These are phyloP conservation scores for Verbascum thapsus DNA, from an alignment of 257 asterid species.

Conservation along the genomic window DNA sequence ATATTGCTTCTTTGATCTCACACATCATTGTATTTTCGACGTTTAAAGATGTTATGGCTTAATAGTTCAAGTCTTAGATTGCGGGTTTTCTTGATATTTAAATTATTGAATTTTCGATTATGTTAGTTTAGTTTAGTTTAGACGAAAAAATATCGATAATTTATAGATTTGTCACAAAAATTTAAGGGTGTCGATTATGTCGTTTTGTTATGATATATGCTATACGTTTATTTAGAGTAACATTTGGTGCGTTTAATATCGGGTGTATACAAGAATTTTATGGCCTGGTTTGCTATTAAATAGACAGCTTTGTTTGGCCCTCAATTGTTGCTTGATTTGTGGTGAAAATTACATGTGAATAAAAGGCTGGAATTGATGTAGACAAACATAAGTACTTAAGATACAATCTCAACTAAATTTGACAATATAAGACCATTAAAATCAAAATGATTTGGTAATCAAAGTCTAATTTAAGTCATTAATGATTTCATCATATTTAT, in stretches of 20 bases:
- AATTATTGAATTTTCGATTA: not conserved
- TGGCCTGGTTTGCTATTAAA: slow-evolving; percentile 30
- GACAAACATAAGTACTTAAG: not conserved
- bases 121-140: not conserved
- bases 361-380: slow-evolving; percentile 23
- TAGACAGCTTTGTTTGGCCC: slow-evolving; percentile 34
- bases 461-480: too few species aligned
- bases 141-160: too few species aligned
- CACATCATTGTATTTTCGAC: not conserved
- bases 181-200: too few species aligned
- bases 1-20: slow-evolving; percentile 10
- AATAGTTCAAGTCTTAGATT: too few species aligned
- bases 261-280: not conserved
- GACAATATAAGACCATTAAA: not conserved
- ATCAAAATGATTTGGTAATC: not conserved
- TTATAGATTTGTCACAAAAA: too few species aligned
- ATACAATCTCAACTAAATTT: not conserved
- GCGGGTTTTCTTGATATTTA: not conserved
- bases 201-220: too few species aligned
- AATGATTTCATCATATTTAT: too few species aligned
- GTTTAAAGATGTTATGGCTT: not conserved
- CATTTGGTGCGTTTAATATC: too few species aligned
- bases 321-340: slow-evolving; percentile 22
- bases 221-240: too few species aligned
- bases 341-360: slow-evolving; percentile 37